Evolutionary conservation across 495 filamentous ascomycete species (phyloP).

Genomic region (Schizothecium vesticola): DNA sequence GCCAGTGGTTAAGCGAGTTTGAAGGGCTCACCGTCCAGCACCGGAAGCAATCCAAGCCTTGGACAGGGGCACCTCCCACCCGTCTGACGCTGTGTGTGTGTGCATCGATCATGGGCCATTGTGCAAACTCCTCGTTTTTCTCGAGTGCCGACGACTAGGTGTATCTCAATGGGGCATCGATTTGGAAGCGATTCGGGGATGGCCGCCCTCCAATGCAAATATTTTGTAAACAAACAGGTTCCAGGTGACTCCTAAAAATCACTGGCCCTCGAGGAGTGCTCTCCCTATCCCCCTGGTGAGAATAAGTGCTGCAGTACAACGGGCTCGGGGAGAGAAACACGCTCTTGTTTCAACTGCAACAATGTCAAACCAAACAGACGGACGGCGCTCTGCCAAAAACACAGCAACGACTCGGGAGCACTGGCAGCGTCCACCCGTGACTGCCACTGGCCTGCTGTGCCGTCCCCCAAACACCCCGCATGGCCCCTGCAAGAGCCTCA

Average conservation of each 20-base stretch:
- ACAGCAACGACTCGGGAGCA: constrained; percentile 3
- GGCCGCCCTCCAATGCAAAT: neutral
- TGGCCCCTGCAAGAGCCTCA: constrained; percentile 30
- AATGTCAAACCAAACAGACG: constrained; percentile 30
- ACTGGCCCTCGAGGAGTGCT: neutral
- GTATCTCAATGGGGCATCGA: neutral
- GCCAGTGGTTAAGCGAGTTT: constrained; percentile 37
- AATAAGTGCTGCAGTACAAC: constrained; percentile 9
- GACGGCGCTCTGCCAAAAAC: constrained; percentile 9
- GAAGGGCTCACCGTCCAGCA: constrained; percentile 26
- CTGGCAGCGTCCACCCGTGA: constrained; percentile 6
- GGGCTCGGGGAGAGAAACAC: constrained; percentile 26
- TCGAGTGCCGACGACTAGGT: neutral
- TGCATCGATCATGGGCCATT: neutral
- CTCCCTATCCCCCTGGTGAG: neutral
- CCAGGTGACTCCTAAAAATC: neutral
- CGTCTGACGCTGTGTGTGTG: neutral
- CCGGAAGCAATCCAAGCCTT: constrained; percentile 31
- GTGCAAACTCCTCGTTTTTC: neutral
- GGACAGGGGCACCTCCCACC: constrained; percentile 18
- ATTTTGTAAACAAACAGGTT: no score
- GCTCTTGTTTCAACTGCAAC: constrained; percentile 29
- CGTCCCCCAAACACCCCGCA: neutral
- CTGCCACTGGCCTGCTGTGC: neutral
- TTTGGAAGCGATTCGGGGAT: neutral